Percentiles rank a stretch among this genome's conserved stretches.
These are phyloP conservation scores for Acanthamoeba rhysodes DNA, from an alignment of 208 protist genomes.

Conservation along the genomic window DNA sequence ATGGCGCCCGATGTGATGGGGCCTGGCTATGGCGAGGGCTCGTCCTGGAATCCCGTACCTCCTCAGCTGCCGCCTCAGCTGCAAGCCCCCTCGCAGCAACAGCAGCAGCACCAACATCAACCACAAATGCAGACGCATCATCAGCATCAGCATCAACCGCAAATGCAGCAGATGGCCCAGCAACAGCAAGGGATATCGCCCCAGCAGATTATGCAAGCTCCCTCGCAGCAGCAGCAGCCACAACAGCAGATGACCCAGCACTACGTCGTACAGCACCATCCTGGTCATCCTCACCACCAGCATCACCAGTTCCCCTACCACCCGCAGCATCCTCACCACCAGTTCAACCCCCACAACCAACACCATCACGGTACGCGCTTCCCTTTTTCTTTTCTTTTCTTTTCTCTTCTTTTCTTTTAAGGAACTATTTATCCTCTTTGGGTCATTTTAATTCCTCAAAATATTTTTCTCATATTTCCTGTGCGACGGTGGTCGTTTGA, in stretches of 20 bases:
- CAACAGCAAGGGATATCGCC: neutral
- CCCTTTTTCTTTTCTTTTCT: neutral
- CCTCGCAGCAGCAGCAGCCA: too few species aligned
- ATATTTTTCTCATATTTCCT: neutral
- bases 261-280: constrained; percentile 4
- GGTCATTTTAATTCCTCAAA: neutral
- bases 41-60: neutral
- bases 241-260: neutral
- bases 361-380: neutral
- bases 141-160: neutral
- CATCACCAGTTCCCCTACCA: neutral
- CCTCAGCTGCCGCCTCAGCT: constrained; percentile 1
- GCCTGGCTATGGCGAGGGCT: neutral
- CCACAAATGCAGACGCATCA: neutral
- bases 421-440: too few species aligned
- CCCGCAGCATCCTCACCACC: neutral
- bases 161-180: neutral
- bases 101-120: neutral
- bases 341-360: neutral
- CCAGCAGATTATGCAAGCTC: too few species aligned
- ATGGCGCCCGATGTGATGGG: constrained; percentile 6
- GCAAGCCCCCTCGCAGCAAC: neutral
- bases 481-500: neutral
- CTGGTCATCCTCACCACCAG: neutral
- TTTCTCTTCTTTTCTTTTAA: neutral